Evolutionary conservation across 164 flowering plant species (phyloP).

Genomic region (Cinnamomum chago): DNA sequence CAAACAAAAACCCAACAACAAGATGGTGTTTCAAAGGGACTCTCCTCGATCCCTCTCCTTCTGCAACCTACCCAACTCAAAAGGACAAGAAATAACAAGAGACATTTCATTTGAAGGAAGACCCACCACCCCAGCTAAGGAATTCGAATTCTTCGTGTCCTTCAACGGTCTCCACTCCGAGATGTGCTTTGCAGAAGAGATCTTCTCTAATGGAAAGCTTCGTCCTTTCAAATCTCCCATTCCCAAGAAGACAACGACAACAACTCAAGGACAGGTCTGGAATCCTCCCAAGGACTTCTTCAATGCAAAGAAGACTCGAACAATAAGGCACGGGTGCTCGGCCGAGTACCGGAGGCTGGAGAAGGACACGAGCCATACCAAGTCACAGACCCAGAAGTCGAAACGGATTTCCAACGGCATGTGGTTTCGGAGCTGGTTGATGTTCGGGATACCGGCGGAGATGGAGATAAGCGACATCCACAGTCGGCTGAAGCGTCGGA

Average conservation of each 20-base stretch:
- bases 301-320: neutral
- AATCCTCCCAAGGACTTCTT: no score
- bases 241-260: neutral
- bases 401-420: neutral
- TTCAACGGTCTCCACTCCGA: slow-evolving; percentile 20
- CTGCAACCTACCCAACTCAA: neutral
- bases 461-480: slow-evolving; percentile 64
- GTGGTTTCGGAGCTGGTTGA: neutral
- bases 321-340: neutral
- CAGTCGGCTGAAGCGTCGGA: slow-evolving; percentile 51
- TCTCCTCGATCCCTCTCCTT: neutral
- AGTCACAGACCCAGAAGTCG: neutral
- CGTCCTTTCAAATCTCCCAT: slow-evolving; percentile 21
- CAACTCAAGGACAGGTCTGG: no score
- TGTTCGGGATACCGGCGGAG: slow-evolving; percentile 48
- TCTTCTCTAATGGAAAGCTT: slow-evolving; percentile 51
- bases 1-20: neutral
- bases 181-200: slow-evolving; percentile 54
- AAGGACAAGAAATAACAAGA: neutral
- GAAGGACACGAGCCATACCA: neutral
- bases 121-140: slow-evolving; percentile 19
- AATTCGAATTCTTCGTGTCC: slow-evolving; percentile 48
- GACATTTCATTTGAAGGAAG: slow-evolving; percentile 12
- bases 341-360: slow-evolving; percentile 1
- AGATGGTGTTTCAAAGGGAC: neutral